Evolutionary conservation across 139 green algal species (phyloP).

Genomic region (Chlorella sp.): DNA sequence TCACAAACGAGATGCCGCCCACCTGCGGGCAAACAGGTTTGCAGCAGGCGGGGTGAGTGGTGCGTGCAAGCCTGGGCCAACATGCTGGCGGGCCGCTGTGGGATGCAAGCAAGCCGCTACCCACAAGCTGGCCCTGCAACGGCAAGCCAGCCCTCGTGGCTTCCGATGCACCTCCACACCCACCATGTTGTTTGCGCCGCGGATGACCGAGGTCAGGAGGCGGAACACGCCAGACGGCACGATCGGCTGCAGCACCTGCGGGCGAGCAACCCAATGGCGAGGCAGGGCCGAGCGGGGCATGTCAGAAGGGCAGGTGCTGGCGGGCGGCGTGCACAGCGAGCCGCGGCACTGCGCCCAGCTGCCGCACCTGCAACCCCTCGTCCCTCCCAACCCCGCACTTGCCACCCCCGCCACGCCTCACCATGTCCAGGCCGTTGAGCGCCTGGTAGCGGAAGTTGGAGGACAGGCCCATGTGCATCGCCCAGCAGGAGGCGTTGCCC

Average conservation of each 20-base stretch:
- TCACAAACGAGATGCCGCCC: slow-evolving; percentile 92
- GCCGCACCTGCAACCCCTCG: background rate
- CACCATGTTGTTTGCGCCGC: slow-evolving; percentile 90
- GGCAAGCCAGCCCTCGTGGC: too few relatives aligned
- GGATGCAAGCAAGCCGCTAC: too few relatives aligned
- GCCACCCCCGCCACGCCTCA: slow-evolving; percentile 11
- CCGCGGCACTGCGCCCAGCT: background rate
- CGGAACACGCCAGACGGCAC: slow-evolving; percentile 81
- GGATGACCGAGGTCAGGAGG: slow-evolving; percentile 77
- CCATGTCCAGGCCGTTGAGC: slow-evolving; percentile 91
- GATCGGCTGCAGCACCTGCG: slow-evolving; percentile 70
- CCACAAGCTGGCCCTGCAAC: too few relatives aligned
- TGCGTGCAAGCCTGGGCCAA: too few relatives aligned
- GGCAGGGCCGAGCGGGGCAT: background rate
- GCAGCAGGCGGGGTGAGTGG: too few relatives aligned
- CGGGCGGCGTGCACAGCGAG: background rate
- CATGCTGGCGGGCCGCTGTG: too few relatives aligned
- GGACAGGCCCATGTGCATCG: slow-evolving; percentile 93
- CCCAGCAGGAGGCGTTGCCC: slow-evolving; percentile 89
- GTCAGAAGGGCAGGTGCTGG: background rate
- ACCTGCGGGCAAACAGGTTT: too few relatives aligned
- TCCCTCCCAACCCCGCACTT: background rate
- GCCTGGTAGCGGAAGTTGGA: slow-evolving; percentile 95
- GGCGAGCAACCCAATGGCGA: background rate
- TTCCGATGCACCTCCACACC: too few relatives aligned